Base-by-base conservation (phyloP, 495 filamentous ascomycete genomes). In the Annulohypoxylon nitens region DNA sequence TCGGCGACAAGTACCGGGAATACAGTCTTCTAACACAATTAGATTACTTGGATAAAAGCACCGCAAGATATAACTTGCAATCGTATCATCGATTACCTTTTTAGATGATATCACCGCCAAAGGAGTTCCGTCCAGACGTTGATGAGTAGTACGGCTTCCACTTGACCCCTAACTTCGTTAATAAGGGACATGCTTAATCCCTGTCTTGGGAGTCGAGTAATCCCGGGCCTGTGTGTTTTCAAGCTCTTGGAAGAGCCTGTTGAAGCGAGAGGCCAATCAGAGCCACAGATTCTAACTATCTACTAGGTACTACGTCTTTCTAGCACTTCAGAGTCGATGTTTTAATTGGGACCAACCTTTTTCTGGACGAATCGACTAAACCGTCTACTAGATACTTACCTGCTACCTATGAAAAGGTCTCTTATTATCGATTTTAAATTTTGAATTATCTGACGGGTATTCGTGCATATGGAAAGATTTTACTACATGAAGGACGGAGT, bases 401-500 rank as follows among this genome's bases (percentile, higher is more conserved):
- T 23, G 20, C 20, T 23, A 23, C 20, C 20, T 23, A 23, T 23
- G 20, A 23, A 23, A 23, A 23, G 20, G 20, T 23, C 20, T 23
- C 20, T 23, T 23, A 23, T 23, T 23, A 0, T 23, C 20, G 20
- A 23, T 23, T 23, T 23, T 23, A 23, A 23, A 23, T 23, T 23
- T 23, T 0, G 9, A 70, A 39, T 16, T 45, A 20, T 12, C 26
- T 50, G 10, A 65, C 36, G 59, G 55, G 41, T 30, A 60, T 30
- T 25, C 12, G 63, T 64, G 59, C 67, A 69, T 69, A 37, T 43
- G 60, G 34, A 5, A 11, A 53, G 12, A n/a, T 25, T 60, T 64
- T 59, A 25, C 14, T 37, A 33, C 33, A 39, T 59, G 2, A 51
- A 54, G 23, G 23, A 26, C 2, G 26, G 14, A 61, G 33, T 30